These are phyloP conservation scores for Amanita brunnescens DNA, from an alignment of 768 basidiomycete genomes.

Conservation along the genomic window DNA sequence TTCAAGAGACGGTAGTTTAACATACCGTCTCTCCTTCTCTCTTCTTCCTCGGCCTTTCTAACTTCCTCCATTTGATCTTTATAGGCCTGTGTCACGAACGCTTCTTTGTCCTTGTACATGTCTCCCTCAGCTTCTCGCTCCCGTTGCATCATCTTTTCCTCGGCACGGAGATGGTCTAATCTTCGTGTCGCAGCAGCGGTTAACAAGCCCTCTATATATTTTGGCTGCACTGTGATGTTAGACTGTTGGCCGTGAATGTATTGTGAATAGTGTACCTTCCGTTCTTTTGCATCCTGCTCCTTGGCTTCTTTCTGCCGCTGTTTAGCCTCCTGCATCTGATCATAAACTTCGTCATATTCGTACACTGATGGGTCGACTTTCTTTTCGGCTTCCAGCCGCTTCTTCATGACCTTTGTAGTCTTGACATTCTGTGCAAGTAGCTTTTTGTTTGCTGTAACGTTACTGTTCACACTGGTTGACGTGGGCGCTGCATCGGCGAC, in stretches of 20 bases:
- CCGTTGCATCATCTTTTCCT: slow-evolving; percentile 94
- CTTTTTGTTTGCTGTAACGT: slow-evolving; percentile 42
- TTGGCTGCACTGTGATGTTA: slow-evolving; percentile 49
- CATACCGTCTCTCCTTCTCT: slow-evolving; percentile 79
- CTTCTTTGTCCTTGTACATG: slow-evolving; percentile 87
- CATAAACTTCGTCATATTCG: slow-evolving; percentile 95
- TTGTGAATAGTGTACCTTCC: slow-evolving; percentile 46
- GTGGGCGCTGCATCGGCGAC: slow-evolving; percentile 43
- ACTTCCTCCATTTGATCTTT: slow-evolving; percentile 95
- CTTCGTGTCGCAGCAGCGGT: slow-evolving; percentile 78
- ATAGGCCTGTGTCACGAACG: slow-evolving; percentile 97
- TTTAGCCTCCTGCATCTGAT: slow-evolving; percentile 89
- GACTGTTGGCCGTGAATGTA: background rate
- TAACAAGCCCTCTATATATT: slow-evolving; percentile 82
- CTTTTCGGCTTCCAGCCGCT: slow-evolving; percentile 72
- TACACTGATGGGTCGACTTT: slow-evolving; percentile 76
- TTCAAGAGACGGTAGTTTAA: slow-evolving; percentile 5
- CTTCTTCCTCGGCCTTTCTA: slow-evolving; percentile 86
- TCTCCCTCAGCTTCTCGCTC: slow-evolving; percentile 93
- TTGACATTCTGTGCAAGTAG: slow-evolving; percentile 49
- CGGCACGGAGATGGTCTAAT: slow-evolving; percentile 84
- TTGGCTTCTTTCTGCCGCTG: slow-evolving; percentile 63
- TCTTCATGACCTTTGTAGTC: slow-evolving; percentile 57
- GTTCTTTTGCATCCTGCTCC: slow-evolving; percentile 64
- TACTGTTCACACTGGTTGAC: slow-evolving; percentile 25